phyloP scores from a whole-genome alignment of 768 basidiomycete genomes.

The Amanita phalloides region DNA sequence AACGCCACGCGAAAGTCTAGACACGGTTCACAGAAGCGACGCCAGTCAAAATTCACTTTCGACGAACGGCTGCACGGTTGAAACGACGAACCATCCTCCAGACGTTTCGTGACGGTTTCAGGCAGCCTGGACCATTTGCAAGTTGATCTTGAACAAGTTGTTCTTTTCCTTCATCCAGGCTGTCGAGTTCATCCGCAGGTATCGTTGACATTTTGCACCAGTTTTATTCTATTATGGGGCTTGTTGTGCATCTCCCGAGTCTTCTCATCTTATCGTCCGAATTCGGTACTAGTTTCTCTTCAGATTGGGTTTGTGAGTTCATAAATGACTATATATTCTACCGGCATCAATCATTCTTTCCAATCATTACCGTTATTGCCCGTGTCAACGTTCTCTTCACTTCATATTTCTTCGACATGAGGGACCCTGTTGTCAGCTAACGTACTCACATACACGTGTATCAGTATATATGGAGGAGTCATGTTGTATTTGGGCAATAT shows the following conservation, averaged over 20 bases:
- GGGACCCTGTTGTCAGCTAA: slow-evolving; percentile 6
- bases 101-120: slow-evolving; percentile 11
- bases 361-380: slow-evolving; percentile 2
- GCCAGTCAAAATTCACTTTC: neutral
- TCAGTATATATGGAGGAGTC: neutral
- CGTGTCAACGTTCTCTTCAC: neutral
- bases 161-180: slow-evolving; percentile 11
- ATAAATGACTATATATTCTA: neutral
- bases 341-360: slow-evolving; percentile 1
- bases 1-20: neutral
- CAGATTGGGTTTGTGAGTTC: slow-evolving; percentile 4
- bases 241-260: neutral
- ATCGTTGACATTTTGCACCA: slow-evolving; percentile 1
- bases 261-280: neutral
- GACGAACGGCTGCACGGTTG: neutral
- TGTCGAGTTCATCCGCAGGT: slow-evolving; percentile 12
- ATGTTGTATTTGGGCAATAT: neutral
- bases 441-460: slow-evolving; percentile 5
- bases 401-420: slow-evolving; percentile 2
- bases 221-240: neutral
- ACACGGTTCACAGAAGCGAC: neutral
- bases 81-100: neutral
- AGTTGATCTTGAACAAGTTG: slow-evolving; percentile 6
- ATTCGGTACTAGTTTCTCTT: neutral
- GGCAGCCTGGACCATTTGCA: slow-evolving; percentile 7